These are phyloP conservation scores for Phytophthora litchii DNA, from an alignment of 352 stramenopile species.

Conservation along the genomic window DNA sequence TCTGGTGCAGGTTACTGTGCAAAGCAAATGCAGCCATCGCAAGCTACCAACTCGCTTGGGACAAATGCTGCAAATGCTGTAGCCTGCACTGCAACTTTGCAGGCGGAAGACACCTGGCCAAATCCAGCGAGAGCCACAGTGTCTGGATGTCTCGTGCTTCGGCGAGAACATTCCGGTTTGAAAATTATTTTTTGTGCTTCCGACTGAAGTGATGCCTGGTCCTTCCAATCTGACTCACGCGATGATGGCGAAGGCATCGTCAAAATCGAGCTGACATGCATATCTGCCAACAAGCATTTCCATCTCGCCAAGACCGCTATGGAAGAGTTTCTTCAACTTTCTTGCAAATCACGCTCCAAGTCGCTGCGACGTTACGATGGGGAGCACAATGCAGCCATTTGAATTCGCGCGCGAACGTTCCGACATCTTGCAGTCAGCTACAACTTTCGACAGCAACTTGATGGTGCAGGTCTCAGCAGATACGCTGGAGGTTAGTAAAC, in stretches of 20 bases:
- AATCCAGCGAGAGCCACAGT: constrained; percentile 12
- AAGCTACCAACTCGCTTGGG: constrained; percentile 8
- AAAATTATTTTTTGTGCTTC: constrained; percentile 4
- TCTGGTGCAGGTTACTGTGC: constrained; percentile 27
- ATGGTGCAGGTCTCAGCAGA: neutral
- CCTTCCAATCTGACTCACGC: neutral
- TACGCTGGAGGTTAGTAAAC: neutral
- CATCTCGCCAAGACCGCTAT: neutral
- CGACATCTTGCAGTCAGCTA: constrained; percentile 8
- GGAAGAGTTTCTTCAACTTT: constrained; percentile 17
- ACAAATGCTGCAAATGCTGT: neutral
- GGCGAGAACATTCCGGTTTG: neutral
- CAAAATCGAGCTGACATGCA: too few species aligned
- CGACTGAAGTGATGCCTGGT: neutral
- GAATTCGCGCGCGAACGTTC: constrained; percentile 15
- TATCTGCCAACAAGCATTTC: neutral
- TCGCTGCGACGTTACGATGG: constrained; percentile 23
- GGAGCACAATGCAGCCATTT: constrained; percentile 23
- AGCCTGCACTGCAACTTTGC: constrained; percentile 1
- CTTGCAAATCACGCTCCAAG: constrained; percentile 16
- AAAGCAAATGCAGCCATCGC: constrained; percentile 8
- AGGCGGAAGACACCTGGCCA: constrained; percentile 13
- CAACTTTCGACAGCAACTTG: neutral
- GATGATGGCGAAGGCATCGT: constrained; percentile 10
- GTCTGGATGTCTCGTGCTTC: constrained; percentile 18